Evolutionary conservation across 1,139 yeast genomes (phyloP).

Genomic region (Pichia sp.): DNA sequence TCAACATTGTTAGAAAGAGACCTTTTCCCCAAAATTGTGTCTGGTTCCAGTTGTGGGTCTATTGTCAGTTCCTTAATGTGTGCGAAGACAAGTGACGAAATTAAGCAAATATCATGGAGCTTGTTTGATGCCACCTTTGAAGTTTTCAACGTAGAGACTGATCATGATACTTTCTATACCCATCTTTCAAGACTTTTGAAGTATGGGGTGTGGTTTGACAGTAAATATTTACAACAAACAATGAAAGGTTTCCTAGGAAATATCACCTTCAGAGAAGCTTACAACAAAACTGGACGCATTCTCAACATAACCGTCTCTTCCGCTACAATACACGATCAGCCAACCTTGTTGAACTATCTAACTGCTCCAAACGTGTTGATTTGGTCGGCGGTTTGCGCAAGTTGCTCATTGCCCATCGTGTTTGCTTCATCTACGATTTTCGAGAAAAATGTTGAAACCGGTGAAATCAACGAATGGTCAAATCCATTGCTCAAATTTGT

Average conservation of each 20-base stretch:
- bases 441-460: slow-evolving; percentile 75
- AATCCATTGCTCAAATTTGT: slow-evolving; percentile 78
- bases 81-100: slow-evolving; percentile 73
- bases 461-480: slow-evolving; percentile 72
- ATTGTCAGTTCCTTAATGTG: slow-evolving; percentile 88
- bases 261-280: slow-evolving; percentile 65
- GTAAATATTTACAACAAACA: slow-evolving; percentile 62
- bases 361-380: slow-evolving; percentile 90
- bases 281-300: slow-evolving; percentile 55
- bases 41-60: slow-evolving; percentile 96
- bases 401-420: slow-evolving; percentile 89
- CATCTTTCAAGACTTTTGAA: slow-evolving; percentile 61
- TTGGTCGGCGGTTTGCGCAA: slow-evolving; percentile 93
- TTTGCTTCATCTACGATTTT: slow-evolving; percentile 82
- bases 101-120: slow-evolving; percentile 49
- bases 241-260: slow-evolving; percentile 83
- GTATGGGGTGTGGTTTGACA: slow-evolving; percentile 87
- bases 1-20: slow-evolving; percentile 70
- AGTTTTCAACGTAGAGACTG: slow-evolving; percentile 57
- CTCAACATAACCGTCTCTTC: slow-evolving; percentile 74
- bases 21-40: slow-evolving; percentile 80
- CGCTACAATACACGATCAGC: slow-evolving; percentile 67
- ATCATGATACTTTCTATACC: slow-evolving; percentile 42
- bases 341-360: slow-evolving; percentile 77
- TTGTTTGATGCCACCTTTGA: slow-evolving; percentile 59